Evolutionary conservation across 176 grass and related monocot species (phyloP), one percentile per base, ranked within the genome.

Genomic region (Aegilops tauschii): DNA sequence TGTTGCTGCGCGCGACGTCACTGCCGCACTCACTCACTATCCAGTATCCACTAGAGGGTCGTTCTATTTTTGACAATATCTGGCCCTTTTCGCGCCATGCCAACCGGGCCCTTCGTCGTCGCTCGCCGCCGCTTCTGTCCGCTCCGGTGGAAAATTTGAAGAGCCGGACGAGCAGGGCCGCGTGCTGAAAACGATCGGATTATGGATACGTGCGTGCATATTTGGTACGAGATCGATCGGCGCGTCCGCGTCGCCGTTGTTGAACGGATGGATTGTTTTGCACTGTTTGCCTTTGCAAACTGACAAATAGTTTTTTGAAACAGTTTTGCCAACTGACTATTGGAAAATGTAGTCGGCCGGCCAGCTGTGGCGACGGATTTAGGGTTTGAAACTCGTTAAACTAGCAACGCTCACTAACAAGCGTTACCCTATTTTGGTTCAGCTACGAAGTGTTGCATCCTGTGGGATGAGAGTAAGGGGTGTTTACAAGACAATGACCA

Each of bases 51-150:
- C 44, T 0, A 14, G 45, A 49, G 3, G 45, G 14, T 77, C 49
- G 72, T 91, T 68, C 49, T 13, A 20, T 54, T 82, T 83, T 61
- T 62, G 81, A 87, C 68, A 50, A 40, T 12, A n/a, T 74, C 49
- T 80, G 81, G 54, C 61, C 68, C 28, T 61, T 68, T 37, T 39
- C 66, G 45, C 36, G 85, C 80, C 85, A 87, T 5, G 18, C 59
- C 54, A 56, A 20, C 50, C 35, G 1, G 20, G 17, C 73, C 40
- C 1, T 0, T 37, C 23, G 20, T 83, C 12, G 54, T 4, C 31
- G 6, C 2, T 20, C 37, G 1, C 13, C 21, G 16, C 82, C 1
- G 70, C 34, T 61, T 58, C 67, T 69, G 76, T 75, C 85, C 59
- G 35, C 47, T 62, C 32, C 0, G 23, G 37, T 80, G 61, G 76